A percentile compares a stretch with the other conserved stretches of the same genome.
Conservation (phyloP, 2,329 filamentous ascomycete genomes). For the Aspergillus sp. region DNA sequence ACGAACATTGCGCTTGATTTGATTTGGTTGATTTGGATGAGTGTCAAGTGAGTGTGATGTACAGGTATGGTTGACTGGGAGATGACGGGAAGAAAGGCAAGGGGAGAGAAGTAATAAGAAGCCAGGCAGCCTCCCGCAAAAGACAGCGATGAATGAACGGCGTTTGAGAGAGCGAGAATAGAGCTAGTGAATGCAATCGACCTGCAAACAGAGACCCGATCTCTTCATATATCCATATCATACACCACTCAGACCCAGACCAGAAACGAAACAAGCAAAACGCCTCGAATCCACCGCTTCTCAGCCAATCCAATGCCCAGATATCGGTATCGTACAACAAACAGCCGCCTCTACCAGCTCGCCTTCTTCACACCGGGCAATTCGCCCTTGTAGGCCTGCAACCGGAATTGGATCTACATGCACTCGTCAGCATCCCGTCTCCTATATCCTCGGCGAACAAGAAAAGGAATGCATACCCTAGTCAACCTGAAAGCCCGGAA, state of each 20-base stretch:
- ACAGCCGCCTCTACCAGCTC: conserved; percentile 61
- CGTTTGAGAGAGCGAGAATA: too few relatives aligned
- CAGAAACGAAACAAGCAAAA: conserved; percentile 12
- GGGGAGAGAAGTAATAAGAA: not conserved
- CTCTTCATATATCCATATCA: conserved; percentile 2
- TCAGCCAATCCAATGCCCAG: conserved; percentile 13
- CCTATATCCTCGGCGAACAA: too few relatives aligned
- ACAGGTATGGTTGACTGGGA: too few relatives aligned
- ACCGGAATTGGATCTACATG: conserved; percentile 76
- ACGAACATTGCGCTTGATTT: conserved; percentile 57
- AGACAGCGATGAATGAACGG: conserved; percentile 2
- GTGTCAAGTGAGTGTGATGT: too few relatives aligned
- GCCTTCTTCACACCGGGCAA: conserved; percentile 92
- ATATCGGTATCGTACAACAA: conserved; percentile 5
- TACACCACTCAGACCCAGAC: conserved; percentile 8
- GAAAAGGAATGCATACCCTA: too few relatives aligned
- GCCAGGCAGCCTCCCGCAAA: too few relatives aligned
- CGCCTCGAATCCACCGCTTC: not conserved
- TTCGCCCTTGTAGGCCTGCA: conserved; percentile 76
- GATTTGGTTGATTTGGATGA: not conserved
- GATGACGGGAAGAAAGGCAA: not conserved
- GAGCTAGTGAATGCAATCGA: too few relatives aligned
- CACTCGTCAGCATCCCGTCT: too few relatives aligned
- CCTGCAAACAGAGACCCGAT: too few relatives aligned
- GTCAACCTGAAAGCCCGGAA: conserved; percentile 86